Percentiles rank a stretch among this genome's conserved stretches.
phyloP scores from a whole-genome alignment of 139 green algal species.

The Micromonas commoda region DNA sequence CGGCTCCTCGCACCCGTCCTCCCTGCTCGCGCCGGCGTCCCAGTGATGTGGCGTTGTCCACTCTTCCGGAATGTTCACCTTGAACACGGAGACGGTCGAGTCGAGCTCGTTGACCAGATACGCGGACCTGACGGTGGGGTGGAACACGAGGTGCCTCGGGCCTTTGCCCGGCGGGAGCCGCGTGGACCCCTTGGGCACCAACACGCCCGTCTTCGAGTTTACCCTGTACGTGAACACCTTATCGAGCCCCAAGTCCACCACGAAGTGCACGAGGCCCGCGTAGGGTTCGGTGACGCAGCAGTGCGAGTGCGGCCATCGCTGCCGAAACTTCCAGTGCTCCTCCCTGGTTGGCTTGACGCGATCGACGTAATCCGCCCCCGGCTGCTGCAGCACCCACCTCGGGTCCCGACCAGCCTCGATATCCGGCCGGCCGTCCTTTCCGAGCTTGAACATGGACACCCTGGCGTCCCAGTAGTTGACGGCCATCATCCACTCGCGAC shows the following conservation, averaged over 20 bases:
- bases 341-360: constrained; percentile 14
- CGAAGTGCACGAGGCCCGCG: constrained; percentile 16
- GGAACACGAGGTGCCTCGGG: constrained; percentile 33
- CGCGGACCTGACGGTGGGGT: constrained; percentile 20
- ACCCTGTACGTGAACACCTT: constrained; percentile 25
- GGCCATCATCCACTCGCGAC: not conserved
- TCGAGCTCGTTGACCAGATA: constrained; percentile 38
- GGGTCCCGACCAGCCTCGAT: too few relatives aligned
- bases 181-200: not conserved
- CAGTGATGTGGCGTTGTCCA: not conserved
- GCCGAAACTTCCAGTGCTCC: constrained; percentile 33
- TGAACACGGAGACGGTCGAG: constrained; percentile 17
- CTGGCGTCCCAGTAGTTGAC: constrained; percentile 37
- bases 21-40: not conserved
- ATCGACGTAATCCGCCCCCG: constrained; percentile 27
- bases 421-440: not conserved
- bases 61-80: constrained; percentile 1
- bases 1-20: not conserved
- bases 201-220: not conserved
- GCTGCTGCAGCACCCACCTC: constrained; percentile 18
- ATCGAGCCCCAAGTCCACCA: constrained; percentile 30
- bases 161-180: constrained; percentile 10
- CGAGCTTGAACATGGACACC: constrained; percentile 9
- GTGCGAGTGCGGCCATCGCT: constrained; percentile 35
- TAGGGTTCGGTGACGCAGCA: constrained; percentile 36